Conservation (phyloP, 1,284 basidiomycete genomes). For the Pseudozyma hubeiensis region DNA sequence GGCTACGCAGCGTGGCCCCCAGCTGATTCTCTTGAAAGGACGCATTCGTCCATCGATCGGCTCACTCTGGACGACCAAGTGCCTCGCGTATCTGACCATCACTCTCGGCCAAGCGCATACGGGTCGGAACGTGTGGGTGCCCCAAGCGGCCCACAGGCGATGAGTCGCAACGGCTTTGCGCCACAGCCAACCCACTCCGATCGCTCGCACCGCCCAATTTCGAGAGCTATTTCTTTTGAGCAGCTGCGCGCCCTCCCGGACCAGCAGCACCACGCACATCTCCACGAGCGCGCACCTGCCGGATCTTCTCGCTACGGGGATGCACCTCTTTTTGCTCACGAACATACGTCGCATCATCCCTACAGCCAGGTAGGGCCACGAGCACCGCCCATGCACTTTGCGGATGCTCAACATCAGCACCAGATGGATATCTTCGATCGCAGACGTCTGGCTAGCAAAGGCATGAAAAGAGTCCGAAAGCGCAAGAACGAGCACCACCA, state of each 20-base stretch:
- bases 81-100: background rate
- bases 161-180: background rate
- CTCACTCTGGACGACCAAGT: slow-evolving; percentile 25
- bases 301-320: slow-evolving; percentile 5
- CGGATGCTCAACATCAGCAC: slow-evolving; percentile 29
- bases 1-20: slow-evolving; percentile 12
- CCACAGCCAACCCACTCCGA: background rate
- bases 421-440: slow-evolving; percentile 42
- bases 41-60: slow-evolving; percentile 13
- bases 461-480: slow-evolving; percentile 48
- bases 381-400: slow-evolving; percentile 7
- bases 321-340: slow-evolving; percentile 3
- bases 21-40: slow-evolving; percentile 3
- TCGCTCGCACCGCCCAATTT: slow-evolving; percentile 11
- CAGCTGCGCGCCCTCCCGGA: slow-evolving; percentile 9
- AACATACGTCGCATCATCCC: slow-evolving; percentile 4
- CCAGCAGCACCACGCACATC: background rate
- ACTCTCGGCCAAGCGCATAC: background rate
- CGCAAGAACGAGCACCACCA: slow-evolving; percentile 54
- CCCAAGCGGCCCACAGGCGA: background rate
- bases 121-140: slow-evolving; percentile 8
- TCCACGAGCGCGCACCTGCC: background rate
- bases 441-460: slow-evolving; percentile 41
- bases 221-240: slow-evolving; percentile 33
- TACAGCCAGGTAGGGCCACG: background rate